phyloP scores from a whole-genome alignment of 2,329 filamentous ascomycete species.

The Eutypa lata region DNA sequence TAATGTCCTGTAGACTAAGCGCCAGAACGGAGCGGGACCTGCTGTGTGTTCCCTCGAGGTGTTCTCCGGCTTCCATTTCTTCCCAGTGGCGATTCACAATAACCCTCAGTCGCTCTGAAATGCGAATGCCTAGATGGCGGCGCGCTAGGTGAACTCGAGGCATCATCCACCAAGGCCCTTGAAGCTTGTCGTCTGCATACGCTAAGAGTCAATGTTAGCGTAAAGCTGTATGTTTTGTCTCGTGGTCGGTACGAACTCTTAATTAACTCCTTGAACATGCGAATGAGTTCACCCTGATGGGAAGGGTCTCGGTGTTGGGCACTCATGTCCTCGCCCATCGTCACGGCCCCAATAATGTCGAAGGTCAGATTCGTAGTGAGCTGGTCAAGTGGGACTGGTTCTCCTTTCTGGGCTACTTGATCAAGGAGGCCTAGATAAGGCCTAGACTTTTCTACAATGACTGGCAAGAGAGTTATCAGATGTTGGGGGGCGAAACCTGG shows the following conservation, averaged over 20 bases:
- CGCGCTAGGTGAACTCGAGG: conserved; percentile 1
- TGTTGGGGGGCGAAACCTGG: conserved; percentile 36
- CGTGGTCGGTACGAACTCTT: conserved; percentile 4
- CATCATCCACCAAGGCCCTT: conserved; percentile 2
- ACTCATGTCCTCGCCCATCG: conserved; percentile 9
- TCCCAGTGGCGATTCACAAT: neutral
- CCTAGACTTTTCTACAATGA: conserved; percentile 32
- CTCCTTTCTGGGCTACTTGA: conserved; percentile 19
- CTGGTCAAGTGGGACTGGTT: conserved; percentile 25
- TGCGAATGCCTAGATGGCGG: conserved; percentile 1
- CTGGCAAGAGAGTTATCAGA: conserved; percentile 32
- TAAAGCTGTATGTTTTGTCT: neutral
- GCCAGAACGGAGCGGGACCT: conserved; percentile 1
- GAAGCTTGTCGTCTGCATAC: conserved; percentile 1
- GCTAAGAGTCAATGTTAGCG: neutral
- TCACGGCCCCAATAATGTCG: conserved; percentile 11
- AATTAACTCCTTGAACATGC: conserved; percentile 1
- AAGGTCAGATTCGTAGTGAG: conserved; percentile 22
- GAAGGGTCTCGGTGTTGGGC: neutral
- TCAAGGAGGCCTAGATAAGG: conserved; percentile 30
- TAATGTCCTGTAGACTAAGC: conserved; percentile 1
- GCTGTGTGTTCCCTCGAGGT: neutral
- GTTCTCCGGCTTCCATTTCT: neutral
- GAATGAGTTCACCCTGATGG: neutral
- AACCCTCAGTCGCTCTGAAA: neutral